Percentiles rank a stretch among this genome's conserved stretches.
Conservation (phyloP, 2,329 filamentous ascomycete species). For the Blastomyces silverae region DNA sequence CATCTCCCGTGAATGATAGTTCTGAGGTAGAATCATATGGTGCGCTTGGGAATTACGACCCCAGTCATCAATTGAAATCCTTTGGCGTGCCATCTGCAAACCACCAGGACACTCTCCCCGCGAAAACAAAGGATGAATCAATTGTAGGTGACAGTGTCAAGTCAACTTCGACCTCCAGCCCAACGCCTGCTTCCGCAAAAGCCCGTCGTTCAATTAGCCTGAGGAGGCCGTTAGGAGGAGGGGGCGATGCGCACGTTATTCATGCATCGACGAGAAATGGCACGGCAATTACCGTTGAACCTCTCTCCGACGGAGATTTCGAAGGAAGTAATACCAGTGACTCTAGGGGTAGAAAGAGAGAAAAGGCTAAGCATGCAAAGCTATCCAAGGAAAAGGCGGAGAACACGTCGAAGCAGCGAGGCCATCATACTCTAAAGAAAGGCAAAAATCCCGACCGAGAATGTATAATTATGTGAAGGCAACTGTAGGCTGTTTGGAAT, state of each 20-base stretch:
- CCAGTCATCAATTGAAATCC: not conserved
- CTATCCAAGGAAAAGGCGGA: conserved; percentile 7
- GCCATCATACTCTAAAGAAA: conserved; percentile 7
- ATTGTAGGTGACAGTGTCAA: not conserved
- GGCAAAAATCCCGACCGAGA: conserved; percentile 37
- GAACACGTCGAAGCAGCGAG: not conserved
- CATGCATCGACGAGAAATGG: not conserved
- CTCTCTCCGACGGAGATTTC: not conserved
- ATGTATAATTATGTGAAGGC: conserved; percentile 38
- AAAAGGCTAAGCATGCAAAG: conserved; percentile 9
- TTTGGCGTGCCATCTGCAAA: not conserved
- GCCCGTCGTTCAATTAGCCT: not conserved
- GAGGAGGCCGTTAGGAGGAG: not conserved
- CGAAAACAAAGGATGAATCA: not conserved
- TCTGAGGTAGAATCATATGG: not conserved
- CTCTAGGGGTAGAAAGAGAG: not conserved
- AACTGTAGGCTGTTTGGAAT: not conserved
- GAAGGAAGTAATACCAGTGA: not conserved
- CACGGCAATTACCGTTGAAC: not conserved
- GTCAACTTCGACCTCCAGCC: not conserved
- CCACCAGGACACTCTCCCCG: not conserved
- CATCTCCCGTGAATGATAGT: not conserved
- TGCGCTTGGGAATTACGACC: not conserved
- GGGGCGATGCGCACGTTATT: not conserved
- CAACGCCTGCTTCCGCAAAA: not conserved